Evolutionary conservation across 2,329 filamentous ascomycete genomes (phyloP), one percentile per base, ranked within the genome.

Genomic region (Talaromyces amestolkiae): DNA sequence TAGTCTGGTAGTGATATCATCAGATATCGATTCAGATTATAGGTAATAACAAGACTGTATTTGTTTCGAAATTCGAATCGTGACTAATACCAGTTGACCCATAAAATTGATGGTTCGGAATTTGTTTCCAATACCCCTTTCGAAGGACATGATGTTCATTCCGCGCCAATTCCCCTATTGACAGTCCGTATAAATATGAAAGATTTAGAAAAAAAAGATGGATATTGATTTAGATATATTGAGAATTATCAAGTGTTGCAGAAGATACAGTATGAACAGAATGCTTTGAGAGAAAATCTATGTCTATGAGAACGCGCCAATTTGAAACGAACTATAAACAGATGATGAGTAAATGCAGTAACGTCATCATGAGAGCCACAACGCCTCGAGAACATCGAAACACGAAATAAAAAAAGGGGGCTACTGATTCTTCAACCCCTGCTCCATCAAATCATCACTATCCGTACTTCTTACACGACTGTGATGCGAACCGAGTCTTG

Each of bases 361-460:
- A 59, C 56, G 56, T 59, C 56, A 59, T 59, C 22, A 45, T 43
- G 56, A 45, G 45, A 43, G 24, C 37, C 10, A 45, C 7, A 27
- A 39, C 37, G 56, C 56, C 56, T 59, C 39, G 27, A 31, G 27
- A 31, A 31, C 27, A 31, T 31, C 27, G 27, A 31, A 31, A 31
- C 27, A 31, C 27, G 27, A 31, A 7, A 31, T 31, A 31, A 31
- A 31, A 4, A 31, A 31, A 31, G 27, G 27, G 7, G 22, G 10
- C 22, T 59, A 59, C 22, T 59, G 37, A n/a, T 45, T 59, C 27
- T 59, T 59, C 37, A 59, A 59, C 9, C 80, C 82, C 68, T 83
- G 80, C 63, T 81, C 82, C 69, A 79, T 76, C 64, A 84, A 69
- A 66, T 83, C 79, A 9, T 80, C 70, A 39, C 72, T 72, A 43